Conservation (phyloP, 2,329 filamentous ascomycete species). For the Hypoxylon sp. region DNA sequence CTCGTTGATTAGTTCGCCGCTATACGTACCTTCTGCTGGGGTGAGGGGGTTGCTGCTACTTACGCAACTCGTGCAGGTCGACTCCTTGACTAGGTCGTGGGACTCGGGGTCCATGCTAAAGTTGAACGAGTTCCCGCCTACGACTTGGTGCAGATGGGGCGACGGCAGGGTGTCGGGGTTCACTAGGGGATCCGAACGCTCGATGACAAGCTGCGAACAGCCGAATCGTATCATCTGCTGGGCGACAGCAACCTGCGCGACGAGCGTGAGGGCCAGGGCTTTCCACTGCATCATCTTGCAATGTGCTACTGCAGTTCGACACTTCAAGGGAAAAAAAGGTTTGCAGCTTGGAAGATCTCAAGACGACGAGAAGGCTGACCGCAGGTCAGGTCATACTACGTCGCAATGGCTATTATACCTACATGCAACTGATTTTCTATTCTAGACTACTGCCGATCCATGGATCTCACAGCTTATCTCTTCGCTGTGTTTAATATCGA, state of each 20-base stretch:
- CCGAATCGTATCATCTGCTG: slow-evolving; percentile 49
- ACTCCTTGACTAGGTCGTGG: slow-evolving; percentile 39
- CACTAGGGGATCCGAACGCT: slow-evolving; percentile 45
- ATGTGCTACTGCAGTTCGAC: not conserved
- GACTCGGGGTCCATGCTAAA: slow-evolving; percentile 39
- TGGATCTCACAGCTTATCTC: slow-evolving; percentile 1
- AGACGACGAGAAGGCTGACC: slow-evolving; percentile 7
- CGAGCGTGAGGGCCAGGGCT: slow-evolving; percentile 29
- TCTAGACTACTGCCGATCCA: slow-evolving; percentile 17
- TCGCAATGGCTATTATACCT: slow-evolving; percentile 29
- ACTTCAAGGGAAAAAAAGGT: slow-evolving; percentile 5
- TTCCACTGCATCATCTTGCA: slow-evolving; percentile 42
- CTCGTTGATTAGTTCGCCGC: too few relatives aligned
- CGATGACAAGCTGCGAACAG: slow-evolving; percentile 45
- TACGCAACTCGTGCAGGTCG: slow-evolving; percentile 44
- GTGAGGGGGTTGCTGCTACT: too few relatives aligned
- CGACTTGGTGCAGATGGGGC: slow-evolving; percentile 45
- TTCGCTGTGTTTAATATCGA: slow-evolving; percentile 20
- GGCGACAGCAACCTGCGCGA: slow-evolving; percentile 28
- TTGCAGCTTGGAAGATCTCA: not conserved
- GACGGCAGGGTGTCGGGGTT: slow-evolving; percentile 40
- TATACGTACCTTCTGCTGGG: too few relatives aligned
- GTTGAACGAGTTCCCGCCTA: slow-evolving; percentile 45
- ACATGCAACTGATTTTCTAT: not conserved
- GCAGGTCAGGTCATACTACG: not conserved